Conservation (phyloP, 1,139 yeast species). For the Nakaseomyces nivariensis region DNA sequence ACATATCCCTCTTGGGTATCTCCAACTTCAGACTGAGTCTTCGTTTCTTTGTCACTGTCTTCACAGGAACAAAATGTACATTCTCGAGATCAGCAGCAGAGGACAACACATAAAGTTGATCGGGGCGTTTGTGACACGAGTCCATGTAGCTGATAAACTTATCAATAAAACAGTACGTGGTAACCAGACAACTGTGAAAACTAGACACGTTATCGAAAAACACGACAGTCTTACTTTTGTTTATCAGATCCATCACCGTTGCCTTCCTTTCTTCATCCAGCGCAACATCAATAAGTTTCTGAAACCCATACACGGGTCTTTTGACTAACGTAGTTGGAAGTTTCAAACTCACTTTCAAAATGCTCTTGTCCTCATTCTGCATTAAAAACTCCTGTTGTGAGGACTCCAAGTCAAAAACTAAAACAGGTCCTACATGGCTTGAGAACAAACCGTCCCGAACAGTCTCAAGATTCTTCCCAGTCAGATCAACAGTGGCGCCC, state of each 20-base stretch:
- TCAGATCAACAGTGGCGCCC: conserved; percentile 3
- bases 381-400: not conserved
- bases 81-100: not conserved
- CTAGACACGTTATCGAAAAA: conserved; percentile 28
- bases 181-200: conserved; percentile 13
- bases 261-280: conserved; percentile 30
- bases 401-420: not conserved
- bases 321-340: conserved; percentile 63
- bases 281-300: conserved; percentile 31
- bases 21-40: conserved; percentile 18
- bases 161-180: conserved; percentile 16
- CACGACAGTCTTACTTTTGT: conserved; percentile 14
- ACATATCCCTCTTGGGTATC: conserved; percentile 23
- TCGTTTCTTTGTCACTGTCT: conserved; percentile 2
- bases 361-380: conserved; percentile 2
- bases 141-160: conserved; percentile 20
- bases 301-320: conserved; percentile 48
- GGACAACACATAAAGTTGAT: not conserved
- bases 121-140: not conserved
- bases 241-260: conserved; percentile 17
- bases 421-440: not conserved
- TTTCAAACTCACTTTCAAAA: not conserved
- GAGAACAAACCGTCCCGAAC: conserved; percentile 1
- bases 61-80: not conserved
- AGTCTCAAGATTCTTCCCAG: not conserved